These are phyloP conservation scores for Intubia oerlemansii DNA, from an alignment of 2,329 filamentous ascomycete species.

Conservation along the genomic window DNA sequence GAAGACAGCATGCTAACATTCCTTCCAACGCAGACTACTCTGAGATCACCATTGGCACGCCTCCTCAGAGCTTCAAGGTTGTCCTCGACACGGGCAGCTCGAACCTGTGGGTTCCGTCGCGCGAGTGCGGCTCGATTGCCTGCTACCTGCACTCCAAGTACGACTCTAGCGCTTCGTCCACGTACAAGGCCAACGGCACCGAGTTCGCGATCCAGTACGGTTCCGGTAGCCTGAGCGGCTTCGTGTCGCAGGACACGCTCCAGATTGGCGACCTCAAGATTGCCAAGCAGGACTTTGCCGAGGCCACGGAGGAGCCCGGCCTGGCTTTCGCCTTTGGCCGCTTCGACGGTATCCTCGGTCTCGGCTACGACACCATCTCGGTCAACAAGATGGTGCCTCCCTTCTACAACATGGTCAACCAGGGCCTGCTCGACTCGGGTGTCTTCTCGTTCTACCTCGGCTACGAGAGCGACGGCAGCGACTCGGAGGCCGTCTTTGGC, in stretches of 20 bases:
- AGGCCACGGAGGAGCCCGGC: conserved; percentile 88
- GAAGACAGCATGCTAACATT: not conserved
- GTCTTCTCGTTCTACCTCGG: conserved; percentile 96
- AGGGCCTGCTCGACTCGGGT: conserved; percentile 73
- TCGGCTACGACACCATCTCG: conserved; percentile 91
- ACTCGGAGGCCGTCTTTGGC: conserved; percentile 79
- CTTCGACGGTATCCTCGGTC: conserved; percentile 90
- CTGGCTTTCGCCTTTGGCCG: conserved; percentile 94
- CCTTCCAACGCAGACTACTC: conserved; percentile 99
- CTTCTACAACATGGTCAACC: conserved; percentile 89
- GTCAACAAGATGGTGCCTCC: conserved; percentile 89
- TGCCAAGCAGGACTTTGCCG: conserved; percentile 83
- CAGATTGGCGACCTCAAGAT: conserved; percentile 76
- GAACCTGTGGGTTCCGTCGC: conserved; percentile 94
- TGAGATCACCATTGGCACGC: conserved; percentile 80
- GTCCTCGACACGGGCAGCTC: conserved; percentile 96
- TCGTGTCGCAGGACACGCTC: conserved; percentile 74
- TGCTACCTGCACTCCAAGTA: conserved; percentile 97
- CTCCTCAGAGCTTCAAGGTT: conserved; percentile 92
- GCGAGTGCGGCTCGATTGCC: conserved; percentile 80
- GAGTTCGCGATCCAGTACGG: conserved; percentile 89
- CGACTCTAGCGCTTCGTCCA: conserved; percentile 71
- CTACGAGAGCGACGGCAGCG: conserved; percentile 44
- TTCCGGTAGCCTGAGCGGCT: conserved; percentile 82
- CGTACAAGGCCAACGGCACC: conserved; percentile 85